These are phyloP conservation scores for Fusarium nelsonii DNA, from an alignment of 2,329 filamentous ascomycete species.

Conservation along the genomic window DNA sequence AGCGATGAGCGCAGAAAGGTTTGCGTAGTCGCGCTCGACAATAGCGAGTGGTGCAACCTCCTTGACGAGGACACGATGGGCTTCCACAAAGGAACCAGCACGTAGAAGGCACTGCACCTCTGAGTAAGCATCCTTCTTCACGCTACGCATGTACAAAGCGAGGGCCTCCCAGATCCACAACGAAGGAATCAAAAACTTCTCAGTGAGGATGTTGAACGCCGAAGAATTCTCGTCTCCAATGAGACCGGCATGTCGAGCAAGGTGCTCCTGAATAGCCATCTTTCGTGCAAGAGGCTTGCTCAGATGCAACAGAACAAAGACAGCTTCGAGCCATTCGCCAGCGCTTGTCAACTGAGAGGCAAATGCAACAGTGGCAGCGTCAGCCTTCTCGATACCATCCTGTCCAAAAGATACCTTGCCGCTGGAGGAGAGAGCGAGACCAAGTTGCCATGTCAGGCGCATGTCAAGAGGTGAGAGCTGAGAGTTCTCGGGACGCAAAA, in stretches of 20 bases:
- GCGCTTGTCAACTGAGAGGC: slow-evolving; percentile 72
- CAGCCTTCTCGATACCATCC: slow-evolving; percentile 70
- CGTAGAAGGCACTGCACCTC: slow-evolving; percentile 86
- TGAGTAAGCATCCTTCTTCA: slow-evolving; percentile 73
- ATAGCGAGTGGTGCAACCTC: slow-evolving; percentile 85
- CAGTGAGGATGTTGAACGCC: slow-evolving; percentile 70
- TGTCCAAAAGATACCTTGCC: slow-evolving; percentile 66
- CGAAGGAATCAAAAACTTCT: slow-evolving; percentile 76
- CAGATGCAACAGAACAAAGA: slow-evolving; percentile 85
- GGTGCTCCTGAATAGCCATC: slow-evolving; percentile 77
- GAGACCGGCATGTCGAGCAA: slow-evolving; percentile 76
- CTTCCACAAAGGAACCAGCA: slow-evolving; percentile 81
- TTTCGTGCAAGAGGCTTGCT: slow-evolving; percentile 71
- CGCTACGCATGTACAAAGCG: slow-evolving; percentile 82
- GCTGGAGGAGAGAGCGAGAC: slow-evolving; percentile 70
- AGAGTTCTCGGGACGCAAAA: slow-evolving; percentile 81
- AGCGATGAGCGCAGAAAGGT: slow-evolving; percentile 75
- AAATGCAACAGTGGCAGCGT: slow-evolving; percentile 75
- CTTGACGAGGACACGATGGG: slow-evolving; percentile 84
- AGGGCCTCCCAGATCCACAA: slow-evolving; percentile 90
- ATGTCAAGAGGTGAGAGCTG: slow-evolving; percentile 80
- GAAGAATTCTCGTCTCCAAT: slow-evolving; percentile 70
- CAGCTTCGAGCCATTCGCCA: slow-evolving; percentile 75
- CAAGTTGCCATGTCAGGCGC: slow-evolving; percentile 87
- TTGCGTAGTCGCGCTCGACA: slow-evolving; percentile 82